These are phyloP conservation scores for Silene coronaria DNA, from an alignment of 179 eudicot genomes.

Conservation along the genomic window DNA sequence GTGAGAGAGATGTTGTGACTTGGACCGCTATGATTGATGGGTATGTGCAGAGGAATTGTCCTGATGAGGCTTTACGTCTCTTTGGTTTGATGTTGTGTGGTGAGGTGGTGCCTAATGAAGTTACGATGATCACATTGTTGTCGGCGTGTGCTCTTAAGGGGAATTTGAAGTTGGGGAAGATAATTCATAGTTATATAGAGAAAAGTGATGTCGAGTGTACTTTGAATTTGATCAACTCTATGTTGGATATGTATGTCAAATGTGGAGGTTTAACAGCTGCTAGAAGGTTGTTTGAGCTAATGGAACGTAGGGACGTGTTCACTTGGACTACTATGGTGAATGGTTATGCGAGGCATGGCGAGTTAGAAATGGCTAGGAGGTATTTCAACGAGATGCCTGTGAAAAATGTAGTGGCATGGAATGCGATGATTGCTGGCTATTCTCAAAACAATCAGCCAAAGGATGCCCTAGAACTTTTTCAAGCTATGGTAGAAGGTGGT, in stretches of 20 bases:
- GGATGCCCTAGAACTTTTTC: slow-evolving; percentile 33
- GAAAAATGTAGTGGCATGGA: slow-evolving; percentile 69
- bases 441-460: slow-evolving; percentile 34
- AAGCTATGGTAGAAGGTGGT: slow-evolving; percentile 28
- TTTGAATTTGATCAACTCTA: slow-evolving; percentile 51
- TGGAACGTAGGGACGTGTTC: slow-evolving; percentile 57
- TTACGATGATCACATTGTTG: slow-evolving; percentile 58
- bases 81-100: slow-evolving; percentile 46
- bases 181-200: slow-evolving; percentile 34
- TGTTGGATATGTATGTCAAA: slow-evolving; percentile 71
- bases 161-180: slow-evolving; percentile 42
- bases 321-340: slow-evolving; percentile 74
- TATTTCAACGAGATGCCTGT: slow-evolving; percentile 53
- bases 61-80: slow-evolving; percentile 53
- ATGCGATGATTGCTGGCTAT: slow-evolving; percentile 69
- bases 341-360: slow-evolving; percentile 52
- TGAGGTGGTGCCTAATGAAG: slow-evolving; percentile 53
- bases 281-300: slow-evolving; percentile 41
- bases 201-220: slow-evolving; percentile 27
- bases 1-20: slow-evolving; percentile 56
- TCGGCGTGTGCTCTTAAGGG: slow-evolving; percentile 54
- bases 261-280: slow-evolving; percentile 55
- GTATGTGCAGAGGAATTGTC: slow-evolving; percentile 36
- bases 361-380: slow-evolving; percentile 48
- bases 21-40: slow-evolving; percentile 74